Evolutionary conservation across 2,329 filamentous ascomycete genomes (phyloP).

Genomic region (Penicillium sp.): DNA sequence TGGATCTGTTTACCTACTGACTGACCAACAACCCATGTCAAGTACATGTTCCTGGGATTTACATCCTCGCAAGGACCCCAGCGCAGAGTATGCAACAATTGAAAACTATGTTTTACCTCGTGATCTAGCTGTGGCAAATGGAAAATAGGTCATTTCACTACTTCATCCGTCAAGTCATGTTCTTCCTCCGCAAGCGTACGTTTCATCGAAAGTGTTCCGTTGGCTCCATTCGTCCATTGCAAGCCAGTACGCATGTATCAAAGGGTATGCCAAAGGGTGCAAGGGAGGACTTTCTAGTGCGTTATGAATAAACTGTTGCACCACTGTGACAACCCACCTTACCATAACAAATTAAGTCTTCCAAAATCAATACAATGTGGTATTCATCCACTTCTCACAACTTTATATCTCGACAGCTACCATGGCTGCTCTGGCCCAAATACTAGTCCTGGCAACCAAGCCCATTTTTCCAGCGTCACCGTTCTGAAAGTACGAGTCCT

Average conservation of each 20-base stretch:
- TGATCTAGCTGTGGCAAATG: too few species aligned
- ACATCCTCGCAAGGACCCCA: not conserved
- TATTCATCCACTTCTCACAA: not conserved
- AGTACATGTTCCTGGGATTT: not conserved
- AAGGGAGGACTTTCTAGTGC: not conserved
- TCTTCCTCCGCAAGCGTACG: not conserved
- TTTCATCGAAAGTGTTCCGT: not conserved
- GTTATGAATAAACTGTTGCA: not conserved
- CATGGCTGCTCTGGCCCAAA: too few species aligned
- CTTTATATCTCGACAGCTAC: too few species aligned
- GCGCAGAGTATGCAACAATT: not conserved
- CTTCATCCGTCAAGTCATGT: not conserved
- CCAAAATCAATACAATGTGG: not conserved
- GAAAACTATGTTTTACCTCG: not conserved
- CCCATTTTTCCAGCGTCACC: too few species aligned
- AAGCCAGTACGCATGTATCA: not conserved
- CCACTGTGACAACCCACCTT: not conserved
- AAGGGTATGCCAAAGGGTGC: not conserved
- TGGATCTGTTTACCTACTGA: not conserved
- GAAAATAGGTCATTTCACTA: too few species aligned
- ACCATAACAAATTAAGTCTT: not conserved
- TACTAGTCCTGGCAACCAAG: too few species aligned
- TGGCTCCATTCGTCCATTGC: not conserved
- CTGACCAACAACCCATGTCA: not conserved
- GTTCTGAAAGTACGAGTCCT: too few species aligned